These are phyloP conservation scores for Litsea cubeba DNA, from an alignment of 164 flowering plant genomes.

Conservation along the genomic window DNA sequence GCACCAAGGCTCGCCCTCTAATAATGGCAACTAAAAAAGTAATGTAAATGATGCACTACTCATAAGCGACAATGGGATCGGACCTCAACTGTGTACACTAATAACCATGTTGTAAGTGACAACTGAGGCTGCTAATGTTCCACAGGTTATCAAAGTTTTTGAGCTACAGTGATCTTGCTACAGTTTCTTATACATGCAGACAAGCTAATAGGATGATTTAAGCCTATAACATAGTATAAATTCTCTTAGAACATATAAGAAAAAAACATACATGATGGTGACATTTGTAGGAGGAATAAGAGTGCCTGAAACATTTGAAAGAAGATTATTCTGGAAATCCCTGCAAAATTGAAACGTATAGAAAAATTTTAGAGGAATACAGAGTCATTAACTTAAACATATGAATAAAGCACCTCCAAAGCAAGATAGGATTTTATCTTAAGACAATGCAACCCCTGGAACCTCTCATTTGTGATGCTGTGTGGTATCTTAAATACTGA, in stretches of 20 bases:
- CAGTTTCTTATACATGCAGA: background rate
- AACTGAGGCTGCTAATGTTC: too few species aligned
- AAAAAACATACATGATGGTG: slow-evolving; percentile 48
- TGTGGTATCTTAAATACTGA: background rate
- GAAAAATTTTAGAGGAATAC: background rate
- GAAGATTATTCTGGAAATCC: slow-evolving; percentile 57
- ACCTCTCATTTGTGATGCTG: background rate
- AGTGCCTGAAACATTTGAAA: slow-evolving; percentile 44
- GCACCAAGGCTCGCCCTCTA: too few species aligned
- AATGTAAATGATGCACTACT: too few species aligned
- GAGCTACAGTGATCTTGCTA: too few species aligned
- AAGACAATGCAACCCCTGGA: background rate
- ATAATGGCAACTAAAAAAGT: too few species aligned
- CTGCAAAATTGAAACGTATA: slow-evolving; percentile 35
- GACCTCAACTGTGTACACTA: too few species aligned
- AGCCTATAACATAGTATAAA: background rate
- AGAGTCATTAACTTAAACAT: background rate
- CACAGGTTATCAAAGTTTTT: too few species aligned
- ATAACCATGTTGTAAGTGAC: too few species aligned
- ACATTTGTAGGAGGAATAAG: slow-evolving; percentile 64
- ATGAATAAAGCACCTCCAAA: background rate
- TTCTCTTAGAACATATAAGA: background rate
- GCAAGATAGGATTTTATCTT: background rate
- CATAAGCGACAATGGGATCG: too few species aligned
- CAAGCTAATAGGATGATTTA: background rate